Base-by-base conservation (phyloP, 2,329 filamentous ascomycete genomes). In the Lecanicillium sp. region DNA sequence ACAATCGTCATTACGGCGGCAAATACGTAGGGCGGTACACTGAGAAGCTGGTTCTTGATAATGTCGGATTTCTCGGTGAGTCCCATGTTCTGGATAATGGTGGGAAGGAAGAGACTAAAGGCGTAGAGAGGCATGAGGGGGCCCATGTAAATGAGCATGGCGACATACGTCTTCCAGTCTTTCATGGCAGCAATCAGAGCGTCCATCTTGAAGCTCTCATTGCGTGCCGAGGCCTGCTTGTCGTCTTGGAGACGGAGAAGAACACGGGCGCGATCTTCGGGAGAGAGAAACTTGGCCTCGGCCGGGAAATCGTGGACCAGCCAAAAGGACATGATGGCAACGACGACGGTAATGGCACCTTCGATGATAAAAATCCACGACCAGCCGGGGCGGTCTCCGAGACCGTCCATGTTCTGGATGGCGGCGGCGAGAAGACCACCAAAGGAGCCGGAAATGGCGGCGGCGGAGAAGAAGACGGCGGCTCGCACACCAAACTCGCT, bases 81-180 rank as follows among this genome's bases (percentile, higher is more conserved):
- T 39, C 63, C 63, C 52, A 71, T 63, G 42, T 60, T 60, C 33
- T 68, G 66, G 46, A 94, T 82, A 52, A 94, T 94, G 14, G 79
- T 83, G 0, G 87, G 87, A 3, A 90, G 62, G 62, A 94, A 89
- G 4, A 89, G 68, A 2, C 75, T 80, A 60, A 88, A 87, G 3
- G 79, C 78, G 54, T 88, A 89, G 4, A 89, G 65, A 0, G 83
- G 72, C 53, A 80, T 82, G 46, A 84, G 74, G 29, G 70, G 71
- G 2, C 85, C 85, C 78, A 87, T 86, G 56, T 88, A 92, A 43
- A 90, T 80, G 32, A 84, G 59, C 57, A 85, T 83, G 11, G 76
- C 82, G 2, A 73, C 65, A 60, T 79, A 92, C 15, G 83, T 94
- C 66, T 94, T 94, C 81, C 85, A 94, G 54, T 94, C 87, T 42